Percentiles rank a stretch among this genome's conserved stretches.
Conservation (phyloP, 495 filamentous ascomycete genomes). For the Penicillium roqueforti region DNA sequence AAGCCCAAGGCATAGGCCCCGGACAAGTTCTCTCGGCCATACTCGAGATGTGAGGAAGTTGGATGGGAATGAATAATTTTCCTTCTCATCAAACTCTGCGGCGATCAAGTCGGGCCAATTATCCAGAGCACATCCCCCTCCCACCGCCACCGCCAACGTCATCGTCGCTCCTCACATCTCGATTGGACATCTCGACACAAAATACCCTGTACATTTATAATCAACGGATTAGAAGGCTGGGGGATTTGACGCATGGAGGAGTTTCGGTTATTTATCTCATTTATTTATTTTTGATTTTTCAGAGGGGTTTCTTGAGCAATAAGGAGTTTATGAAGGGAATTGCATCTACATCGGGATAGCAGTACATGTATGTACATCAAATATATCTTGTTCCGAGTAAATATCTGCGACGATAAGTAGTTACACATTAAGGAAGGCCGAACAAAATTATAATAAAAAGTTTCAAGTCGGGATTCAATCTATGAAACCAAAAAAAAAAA, state of each 20-base stretch:
- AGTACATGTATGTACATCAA: too few relatives aligned
- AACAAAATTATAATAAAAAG: background rate
- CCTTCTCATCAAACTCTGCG: background rate
- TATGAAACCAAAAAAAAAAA: background rate
- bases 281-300: background rate
- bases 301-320: background rate
- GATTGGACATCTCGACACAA: conserved; percentile 1
- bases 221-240: conserved; percentile 12
- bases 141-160: background rate
- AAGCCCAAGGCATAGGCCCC: conserved; percentile 40
- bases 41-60: background rate
- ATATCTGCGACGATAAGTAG: background rate
- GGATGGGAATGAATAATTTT: background rate
- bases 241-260: background rate
- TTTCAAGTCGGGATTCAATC: background rate
- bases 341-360: conserved; percentile 3
- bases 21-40: background rate
- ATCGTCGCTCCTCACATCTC: background rate
- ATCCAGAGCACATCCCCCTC: background rate
- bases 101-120: background rate
- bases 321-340: conserved; percentile 3
- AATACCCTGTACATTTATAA: conserved; percentile 21
- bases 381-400: background rate
- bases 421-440: too few relatives aligned
- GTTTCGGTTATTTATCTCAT: background rate